phyloP scores from a whole-genome alignment of 1,139 yeast species.

The Magnusiomyces clavatus region DNA sequence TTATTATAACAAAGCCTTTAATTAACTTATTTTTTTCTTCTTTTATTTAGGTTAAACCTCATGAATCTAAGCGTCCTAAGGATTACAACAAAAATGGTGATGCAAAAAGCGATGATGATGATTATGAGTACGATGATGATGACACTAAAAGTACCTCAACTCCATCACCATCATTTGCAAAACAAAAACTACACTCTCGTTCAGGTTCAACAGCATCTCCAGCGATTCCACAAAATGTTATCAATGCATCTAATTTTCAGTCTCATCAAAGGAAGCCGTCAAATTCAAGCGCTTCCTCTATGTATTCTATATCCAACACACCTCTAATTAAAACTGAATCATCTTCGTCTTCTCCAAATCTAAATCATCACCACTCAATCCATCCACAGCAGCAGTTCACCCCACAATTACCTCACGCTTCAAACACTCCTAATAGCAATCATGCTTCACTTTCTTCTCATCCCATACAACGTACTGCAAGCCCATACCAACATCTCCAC shows the following conservation, averaged over 20 bases:
- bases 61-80: constrained; percentile 28
- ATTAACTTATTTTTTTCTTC: background rate
- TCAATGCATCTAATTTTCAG: constrained; percentile 4
- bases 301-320: too few relatives aligned
- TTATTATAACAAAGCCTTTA: background rate
- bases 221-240: background rate
- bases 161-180: constrained; percentile 9
- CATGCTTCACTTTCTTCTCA: too few relatives aligned
- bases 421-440: too few relatives aligned
- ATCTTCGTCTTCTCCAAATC: background rate
- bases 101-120: constrained; percentile 16
- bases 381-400: constrained; percentile 10
- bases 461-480: too few relatives aligned
- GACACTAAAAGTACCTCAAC: constrained; percentile 9
- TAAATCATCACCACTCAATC: background rate
- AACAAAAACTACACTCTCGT: constrained; percentile 3
- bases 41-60: constrained; percentile 23
- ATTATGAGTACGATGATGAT: constrained; percentile 19
- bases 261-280: background rate
- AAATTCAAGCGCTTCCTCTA: too few relatives aligned
- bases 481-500: too few relatives aligned
- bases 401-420: too few relatives aligned
- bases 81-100: constrained; percentile 20
- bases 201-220: constrained; percentile 6
- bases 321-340: background rate